These are phyloP conservation scores for Coprinellus micaceus DNA, from an alignment of 768 basidiomycete genomes.

Conservation along the genomic window DNA sequence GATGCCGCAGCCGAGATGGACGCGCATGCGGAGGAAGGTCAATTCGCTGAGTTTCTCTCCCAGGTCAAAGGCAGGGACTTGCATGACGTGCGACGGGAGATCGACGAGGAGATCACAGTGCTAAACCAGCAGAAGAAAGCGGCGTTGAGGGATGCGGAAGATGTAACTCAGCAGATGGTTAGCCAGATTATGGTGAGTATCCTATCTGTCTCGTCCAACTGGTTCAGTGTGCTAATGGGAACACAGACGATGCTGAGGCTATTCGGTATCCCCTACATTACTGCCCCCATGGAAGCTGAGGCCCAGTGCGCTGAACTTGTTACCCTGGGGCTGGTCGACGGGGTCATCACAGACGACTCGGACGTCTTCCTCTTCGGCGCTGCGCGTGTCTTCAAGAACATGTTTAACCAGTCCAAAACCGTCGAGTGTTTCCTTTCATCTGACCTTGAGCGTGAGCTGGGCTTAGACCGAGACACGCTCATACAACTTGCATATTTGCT, in stretches of 20 bases:
- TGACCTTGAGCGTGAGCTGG: slow-evolving; percentile 85
- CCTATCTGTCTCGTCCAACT: not conserved
- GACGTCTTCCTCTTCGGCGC: slow-evolving; percentile 99
- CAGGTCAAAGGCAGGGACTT: slow-evolving; percentile 86
- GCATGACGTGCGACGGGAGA: slow-evolving; percentile 78
- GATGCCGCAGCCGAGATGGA: slow-evolving; percentile 89
- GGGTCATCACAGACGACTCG: slow-evolving; percentile 98
- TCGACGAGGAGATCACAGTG: slow-evolving; percentile 84
- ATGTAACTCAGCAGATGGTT: slow-evolving; percentile 93
- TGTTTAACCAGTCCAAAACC: slow-evolving; percentile 99
- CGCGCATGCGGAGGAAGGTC: slow-evolving; percentile 71
- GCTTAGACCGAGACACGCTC: slow-evolving; percentile 80
- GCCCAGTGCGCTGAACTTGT: slow-evolving; percentile 96
- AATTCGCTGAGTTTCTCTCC: slow-evolving; percentile 90
- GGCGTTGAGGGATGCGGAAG: slow-evolving; percentile 91
- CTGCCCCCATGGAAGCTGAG: slow-evolving; percentile 99
- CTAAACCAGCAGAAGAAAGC: slow-evolving; percentile 82
- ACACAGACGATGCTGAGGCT: slow-evolving; percentile 90
- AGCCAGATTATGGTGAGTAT: slow-evolving; percentile 67
- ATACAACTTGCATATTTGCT: slow-evolving; percentile 89
- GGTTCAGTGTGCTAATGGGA: too few species aligned
- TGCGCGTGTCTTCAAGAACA: slow-evolving; percentile 94
- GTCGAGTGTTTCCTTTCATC: slow-evolving; percentile 90
- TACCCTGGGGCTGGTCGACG: slow-evolving; percentile 82
- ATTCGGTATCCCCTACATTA: slow-evolving; percentile 97